A percentile compares a stretch with the other conserved stretches of the same genome.
Conservation (phyloP, 768 basidiomycete genomes). For the Podaxis rugospora region DNA sequence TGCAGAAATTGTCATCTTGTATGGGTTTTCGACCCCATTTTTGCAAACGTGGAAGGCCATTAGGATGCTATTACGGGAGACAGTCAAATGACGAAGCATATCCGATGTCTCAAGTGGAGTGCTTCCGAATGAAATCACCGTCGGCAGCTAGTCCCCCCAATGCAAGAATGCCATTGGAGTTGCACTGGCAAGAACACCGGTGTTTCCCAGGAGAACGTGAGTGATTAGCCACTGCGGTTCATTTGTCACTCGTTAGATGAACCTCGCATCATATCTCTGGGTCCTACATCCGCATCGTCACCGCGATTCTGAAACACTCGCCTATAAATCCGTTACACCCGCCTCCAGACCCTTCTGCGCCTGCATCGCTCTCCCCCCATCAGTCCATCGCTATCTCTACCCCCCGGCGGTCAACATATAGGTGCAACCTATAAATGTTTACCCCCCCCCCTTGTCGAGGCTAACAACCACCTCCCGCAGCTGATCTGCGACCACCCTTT, state of each 20-base stretch:
- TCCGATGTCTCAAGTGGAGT: not conserved
- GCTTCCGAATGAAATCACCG: not conserved
- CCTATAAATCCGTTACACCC: not conserved
- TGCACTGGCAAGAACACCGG: not conserved
- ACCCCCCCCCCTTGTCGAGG: not conserved
- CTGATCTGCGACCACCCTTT: not conserved
- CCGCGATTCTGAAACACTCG: conserved; percentile 3
- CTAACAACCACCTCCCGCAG: not conserved
- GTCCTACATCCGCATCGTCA: not conserved
- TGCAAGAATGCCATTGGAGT: conserved; percentile 5
- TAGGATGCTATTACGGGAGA: conserved; percentile 1
- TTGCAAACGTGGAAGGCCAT: conserved; percentile 6
- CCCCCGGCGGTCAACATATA: not conserved
- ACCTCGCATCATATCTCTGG: conserved; percentile 1
- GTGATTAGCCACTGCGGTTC: conserved; percentile 1
- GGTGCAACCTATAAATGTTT: not conserved
- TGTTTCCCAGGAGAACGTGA: not conserved
- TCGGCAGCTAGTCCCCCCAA: not conserved
- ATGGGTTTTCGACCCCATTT: not conserved
- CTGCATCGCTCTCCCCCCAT: not conserved
- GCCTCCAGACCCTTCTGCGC: not conserved
- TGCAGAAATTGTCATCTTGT: conserved; percentile 1
- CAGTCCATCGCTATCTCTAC: not conserved
- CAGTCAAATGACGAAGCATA: conserved; percentile 6
- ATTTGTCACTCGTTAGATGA: not conserved